A percentile compares a stretch with the other conserved stretches of the same genome.
phyloP scores from a whole-genome alignment of 2,329 filamentous ascomycete species.

The Fusarium sp. region DNA sequence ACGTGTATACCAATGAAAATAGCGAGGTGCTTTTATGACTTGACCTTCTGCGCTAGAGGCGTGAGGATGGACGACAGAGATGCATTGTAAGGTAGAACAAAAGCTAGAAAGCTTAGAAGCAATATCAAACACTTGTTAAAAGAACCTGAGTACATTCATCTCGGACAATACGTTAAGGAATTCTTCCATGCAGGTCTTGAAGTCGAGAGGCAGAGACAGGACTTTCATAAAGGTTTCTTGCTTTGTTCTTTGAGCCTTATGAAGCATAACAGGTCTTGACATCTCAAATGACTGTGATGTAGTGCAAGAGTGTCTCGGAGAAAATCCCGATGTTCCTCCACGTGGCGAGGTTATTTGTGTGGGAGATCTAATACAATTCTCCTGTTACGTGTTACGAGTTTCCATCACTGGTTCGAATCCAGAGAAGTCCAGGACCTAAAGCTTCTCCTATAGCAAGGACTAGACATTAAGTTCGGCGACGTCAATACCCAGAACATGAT shows the following conservation, averaged over 20 bases:
- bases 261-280: background rate
- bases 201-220: background rate
- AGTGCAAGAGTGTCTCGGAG: conserved; percentile 2
- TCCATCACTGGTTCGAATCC: background rate
- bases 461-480: background rate
- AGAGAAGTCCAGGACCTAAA: background rate
- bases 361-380: background rate
- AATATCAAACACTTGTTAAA: conserved; percentile 12
- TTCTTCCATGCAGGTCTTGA: background rate
- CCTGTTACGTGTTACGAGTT: background rate
- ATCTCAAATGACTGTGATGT: background rate
- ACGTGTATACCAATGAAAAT: conserved; percentile 31
- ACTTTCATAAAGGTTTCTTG: background rate
- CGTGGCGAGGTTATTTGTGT: background rate
- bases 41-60: conserved; percentile 25
- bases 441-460: background rate
- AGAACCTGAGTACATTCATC: background rate
- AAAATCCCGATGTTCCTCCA: background rate
- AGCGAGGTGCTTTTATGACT: conserved; percentile 38
- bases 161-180: background rate
- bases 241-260: background rate
- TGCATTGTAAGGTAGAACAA: conserved; percentile 13
- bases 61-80: conserved; percentile 28
- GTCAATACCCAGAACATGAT: background rate
- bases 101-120: conserved; percentile 4